phyloP scores from a whole-genome alignment of 345 rosid genomes.

The Dipteronia dyeriana region DNA sequence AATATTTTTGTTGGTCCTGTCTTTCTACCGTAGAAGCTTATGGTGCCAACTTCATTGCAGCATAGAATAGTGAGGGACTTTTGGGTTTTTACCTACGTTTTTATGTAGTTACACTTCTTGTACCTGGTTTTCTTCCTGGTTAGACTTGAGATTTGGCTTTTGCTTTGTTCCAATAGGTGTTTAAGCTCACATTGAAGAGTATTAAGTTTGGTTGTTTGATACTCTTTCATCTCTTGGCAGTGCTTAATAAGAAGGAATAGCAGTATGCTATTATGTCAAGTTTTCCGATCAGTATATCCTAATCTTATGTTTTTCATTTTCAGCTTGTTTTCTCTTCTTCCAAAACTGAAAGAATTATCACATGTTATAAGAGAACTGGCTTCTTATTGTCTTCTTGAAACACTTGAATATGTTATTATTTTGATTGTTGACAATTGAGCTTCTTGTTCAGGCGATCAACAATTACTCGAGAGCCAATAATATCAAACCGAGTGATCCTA shows the following conservation, averaged over 20 bases:
- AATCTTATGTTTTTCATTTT: constrained; percentile 3
- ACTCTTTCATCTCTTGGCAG: too few species aligned
- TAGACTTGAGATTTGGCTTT: background rate
- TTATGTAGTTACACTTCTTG: background rate
- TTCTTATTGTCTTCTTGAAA: background rate
- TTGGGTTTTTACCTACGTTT: background rate
- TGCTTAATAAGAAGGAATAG: too few species aligned
- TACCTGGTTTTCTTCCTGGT: background rate
- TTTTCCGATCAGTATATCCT: background rate
- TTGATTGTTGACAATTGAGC: constrained; percentile 18
- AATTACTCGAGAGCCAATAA: constrained; percentile 75
- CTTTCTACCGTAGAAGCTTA: background rate
- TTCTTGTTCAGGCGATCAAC: constrained; percentile 59
- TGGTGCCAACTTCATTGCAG: background rate
- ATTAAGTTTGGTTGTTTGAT: too few species aligned
- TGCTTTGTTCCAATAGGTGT: background rate
- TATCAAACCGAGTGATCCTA: constrained; percentile 68
- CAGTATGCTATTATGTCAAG: too few species aligned
- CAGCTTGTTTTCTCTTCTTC: background rate
- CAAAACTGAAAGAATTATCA: background rate
- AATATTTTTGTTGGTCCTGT: background rate
- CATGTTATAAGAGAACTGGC: background rate
- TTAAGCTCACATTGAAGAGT: background rate
- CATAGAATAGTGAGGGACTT: background rate
- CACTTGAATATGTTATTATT: background rate